phyloP scores from a whole-genome alignment of 768 basidiomycete genomes.

The Amanita brunnescens region DNA sequence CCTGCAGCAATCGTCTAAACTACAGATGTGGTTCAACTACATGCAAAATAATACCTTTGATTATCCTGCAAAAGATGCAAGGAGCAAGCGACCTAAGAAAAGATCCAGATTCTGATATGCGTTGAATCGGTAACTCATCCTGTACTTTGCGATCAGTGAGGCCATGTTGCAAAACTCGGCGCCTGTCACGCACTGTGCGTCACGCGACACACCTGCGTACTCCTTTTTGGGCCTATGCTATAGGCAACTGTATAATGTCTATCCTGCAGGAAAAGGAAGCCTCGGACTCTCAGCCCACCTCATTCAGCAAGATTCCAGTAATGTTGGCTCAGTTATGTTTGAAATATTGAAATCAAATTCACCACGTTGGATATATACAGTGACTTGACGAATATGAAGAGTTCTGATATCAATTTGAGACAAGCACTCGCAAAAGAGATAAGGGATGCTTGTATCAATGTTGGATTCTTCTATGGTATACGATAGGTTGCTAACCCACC shows the following conservation, averaged over 20 bases:
- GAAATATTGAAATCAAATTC: not conserved
- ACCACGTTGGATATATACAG: slow-evolving; percentile 18
- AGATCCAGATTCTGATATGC: not conserved
- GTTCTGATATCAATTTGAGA: slow-evolving; percentile 28
- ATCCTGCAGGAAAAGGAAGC: slow-evolving; percentile 15
- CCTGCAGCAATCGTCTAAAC: slow-evolving; percentile 33
- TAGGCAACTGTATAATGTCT: slow-evolving; percentile 9
- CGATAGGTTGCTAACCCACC: not conserved
- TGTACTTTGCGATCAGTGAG: slow-evolving; percentile 34
- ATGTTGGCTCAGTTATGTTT: slow-evolving; percentile 21
- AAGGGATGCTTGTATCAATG: slow-evolving; percentile 68
- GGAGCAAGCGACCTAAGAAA: slow-evolving; percentile 40
- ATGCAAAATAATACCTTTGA: slow-evolving; percentile 52
- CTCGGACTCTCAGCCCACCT: not conserved
- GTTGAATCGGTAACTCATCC: not conserved
- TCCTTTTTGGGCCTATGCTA: too few relatives aligned
- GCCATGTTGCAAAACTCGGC: slow-evolving; percentile 2
- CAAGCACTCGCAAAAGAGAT: slow-evolving; percentile 45
- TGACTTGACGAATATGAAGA: slow-evolving; percentile 34
- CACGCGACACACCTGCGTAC: too few relatives aligned
- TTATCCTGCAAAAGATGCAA: slow-evolving; percentile 94
- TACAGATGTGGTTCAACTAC: not conserved
- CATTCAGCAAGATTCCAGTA: slow-evolving; percentile 20
- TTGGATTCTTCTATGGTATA: slow-evolving; percentile 81
- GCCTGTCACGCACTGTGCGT: too few relatives aligned